These are phyloP conservation scores for Phytopythium litorale DNA, from an alignment of 352 stramenopile genomes.

Conservation along the genomic window DNA sequence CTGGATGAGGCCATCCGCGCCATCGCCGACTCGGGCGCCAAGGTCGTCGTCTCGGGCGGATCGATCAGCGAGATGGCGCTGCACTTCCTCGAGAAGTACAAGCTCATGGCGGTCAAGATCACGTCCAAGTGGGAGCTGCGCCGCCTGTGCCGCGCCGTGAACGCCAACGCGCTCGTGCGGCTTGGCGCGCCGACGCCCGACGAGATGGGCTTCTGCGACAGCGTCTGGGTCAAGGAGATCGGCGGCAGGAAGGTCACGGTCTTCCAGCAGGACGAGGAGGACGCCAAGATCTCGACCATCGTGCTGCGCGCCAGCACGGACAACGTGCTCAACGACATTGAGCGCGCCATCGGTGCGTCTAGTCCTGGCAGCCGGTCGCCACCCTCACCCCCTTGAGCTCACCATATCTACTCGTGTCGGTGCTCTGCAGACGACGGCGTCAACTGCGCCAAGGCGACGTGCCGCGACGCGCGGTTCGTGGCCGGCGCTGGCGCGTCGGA, in stretches of 20 bases:
- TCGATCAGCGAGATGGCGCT: constrained; percentile 98
- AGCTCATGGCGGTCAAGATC: constrained; percentile 97
- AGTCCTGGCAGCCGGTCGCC: not conserved
- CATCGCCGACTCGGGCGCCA: constrained; percentile 95
- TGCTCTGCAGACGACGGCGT: constrained; percentile 92
- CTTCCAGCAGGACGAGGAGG: constrained; percentile 93
- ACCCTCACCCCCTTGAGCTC: not conserved
- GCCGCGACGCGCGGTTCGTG: constrained; percentile 94
- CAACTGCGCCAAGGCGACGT: constrained; percentile 95
- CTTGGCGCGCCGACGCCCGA: constrained; percentile 96
- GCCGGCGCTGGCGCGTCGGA: constrained; percentile 94
- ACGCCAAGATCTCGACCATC: constrained; percentile 96
- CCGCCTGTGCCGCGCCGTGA: constrained; percentile 95
- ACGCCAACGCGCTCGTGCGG: constrained; percentile 96
- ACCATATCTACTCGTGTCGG: not conserved
- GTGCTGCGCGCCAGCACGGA: constrained; percentile 93
- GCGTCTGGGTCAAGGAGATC: constrained; percentile 94
- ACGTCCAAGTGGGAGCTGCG: constrained; percentile 98
- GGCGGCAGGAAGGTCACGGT: constrained; percentile 96
- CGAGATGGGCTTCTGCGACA: constrained; percentile 97
- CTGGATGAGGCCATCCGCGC: constrained; percentile 97
- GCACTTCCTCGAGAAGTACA: constrained; percentile 99
- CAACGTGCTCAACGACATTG: constrained; percentile 98
- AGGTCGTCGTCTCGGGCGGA: constrained; percentile 95
- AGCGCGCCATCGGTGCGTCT: constrained; percentile 90